These are phyloP conservation scores for Penicilliopsis zonata DNA, from an alignment of 495 filamentous ascomycete species.

Conservation along the genomic window DNA sequence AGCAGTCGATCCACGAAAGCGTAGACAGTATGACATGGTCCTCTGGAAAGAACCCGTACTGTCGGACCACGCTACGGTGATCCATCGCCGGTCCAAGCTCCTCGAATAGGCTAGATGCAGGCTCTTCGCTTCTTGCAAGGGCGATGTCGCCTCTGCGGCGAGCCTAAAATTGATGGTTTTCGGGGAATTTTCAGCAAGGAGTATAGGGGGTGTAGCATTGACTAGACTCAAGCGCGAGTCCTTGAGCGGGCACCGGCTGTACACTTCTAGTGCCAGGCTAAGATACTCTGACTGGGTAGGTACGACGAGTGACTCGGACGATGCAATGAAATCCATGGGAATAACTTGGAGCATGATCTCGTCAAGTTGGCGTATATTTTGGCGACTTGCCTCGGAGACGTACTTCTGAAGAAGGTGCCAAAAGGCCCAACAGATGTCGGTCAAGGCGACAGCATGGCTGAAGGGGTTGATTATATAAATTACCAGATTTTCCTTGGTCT, in stretches of 20 bases:
- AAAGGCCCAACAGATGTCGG: slow-evolving; percentile 70
- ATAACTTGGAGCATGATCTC: slow-evolving; percentile 79
- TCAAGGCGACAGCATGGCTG: slow-evolving; percentile 46
- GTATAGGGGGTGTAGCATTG: slow-evolving; percentile 55
- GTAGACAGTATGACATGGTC: slow-evolving; percentile 68
- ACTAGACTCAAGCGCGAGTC: slow-evolving; percentile 22
- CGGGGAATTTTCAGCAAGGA: slow-evolving; percentile 62
- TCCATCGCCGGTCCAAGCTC: slow-evolving; percentile 74
- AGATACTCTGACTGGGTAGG: slow-evolving; percentile 53
- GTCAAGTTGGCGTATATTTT: slow-evolving; percentile 38
- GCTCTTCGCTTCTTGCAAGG: slow-evolving; percentile 71
- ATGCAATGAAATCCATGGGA: slow-evolving; percentile 58
- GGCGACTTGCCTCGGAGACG: slow-evolving; percentile 32
- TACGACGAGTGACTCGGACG: slow-evolving; percentile 51
- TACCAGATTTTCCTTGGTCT: slow-evolving; percentile 54
- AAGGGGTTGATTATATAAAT: slow-evolving; percentile 82
- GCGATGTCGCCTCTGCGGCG: slow-evolving; percentile 37
- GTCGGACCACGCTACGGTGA: slow-evolving; percentile 88
- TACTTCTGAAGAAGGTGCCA: slow-evolving; percentile 64
- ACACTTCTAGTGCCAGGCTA: slow-evolving; percentile 70
- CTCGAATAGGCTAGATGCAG: slow-evolving; percentile 81
- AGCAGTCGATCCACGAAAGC: slow-evolving; percentile 44
- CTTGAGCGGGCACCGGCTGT: slow-evolving; percentile 64
- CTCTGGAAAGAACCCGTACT: slow-evolving; percentile 65
- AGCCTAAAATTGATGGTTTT: slow-evolving; percentile 71